Evolutionary conservation across 2,329 filamentous ascomycete genomes (phyloP), one percentile per base, ranked within the genome.

Genomic region (Colletotrichum tropicicola): DNA sequence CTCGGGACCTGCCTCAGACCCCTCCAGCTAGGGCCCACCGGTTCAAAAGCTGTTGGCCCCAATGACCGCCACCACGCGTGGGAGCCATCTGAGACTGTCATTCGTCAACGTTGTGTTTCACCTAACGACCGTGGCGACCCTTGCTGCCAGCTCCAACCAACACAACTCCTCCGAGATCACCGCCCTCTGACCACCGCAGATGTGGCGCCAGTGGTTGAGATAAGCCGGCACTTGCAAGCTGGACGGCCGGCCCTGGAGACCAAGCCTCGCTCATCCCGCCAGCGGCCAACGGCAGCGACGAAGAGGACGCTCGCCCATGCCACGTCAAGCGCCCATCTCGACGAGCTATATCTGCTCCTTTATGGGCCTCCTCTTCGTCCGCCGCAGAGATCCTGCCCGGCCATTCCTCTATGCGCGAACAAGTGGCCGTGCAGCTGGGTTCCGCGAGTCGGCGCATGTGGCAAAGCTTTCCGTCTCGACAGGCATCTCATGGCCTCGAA

Each of bases 71-170:
- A 59, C 55, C 55, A 53, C 30, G 30, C 48, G 55, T 44, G 30
- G 19, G 47, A 17, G 55, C 39, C 30, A 41, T 23, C 12, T 23
- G 39, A 51, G 47, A 21, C 12, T 3, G 47, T 64, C 60, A 64
- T 64, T 64, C 60, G 60, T 21, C 55, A 32, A 47, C 55, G 23
- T 52, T 7, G 6, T 48, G 60, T 64, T 64, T 64, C 60, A 64
- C 60, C 48, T 35, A 30, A 35, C 55, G 17, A 32, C 30, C 15
- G 21, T n/a, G 43, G 45, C 54, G 30, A 21, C 37, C 23, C 8
- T 21, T 21, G 6, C 51, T 32, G 37, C 32, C 19, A 19, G 5
- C 30, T 23, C 2, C 8, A 56, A 17, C 51, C 55, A 64, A 63
- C 47, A 28, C 55, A 49, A 19, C 15, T 3, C 47, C 25, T 17